Base-by-base conservation (phyloP, 345 rosid genomes). In the Toxicodendron radicans region DNA sequence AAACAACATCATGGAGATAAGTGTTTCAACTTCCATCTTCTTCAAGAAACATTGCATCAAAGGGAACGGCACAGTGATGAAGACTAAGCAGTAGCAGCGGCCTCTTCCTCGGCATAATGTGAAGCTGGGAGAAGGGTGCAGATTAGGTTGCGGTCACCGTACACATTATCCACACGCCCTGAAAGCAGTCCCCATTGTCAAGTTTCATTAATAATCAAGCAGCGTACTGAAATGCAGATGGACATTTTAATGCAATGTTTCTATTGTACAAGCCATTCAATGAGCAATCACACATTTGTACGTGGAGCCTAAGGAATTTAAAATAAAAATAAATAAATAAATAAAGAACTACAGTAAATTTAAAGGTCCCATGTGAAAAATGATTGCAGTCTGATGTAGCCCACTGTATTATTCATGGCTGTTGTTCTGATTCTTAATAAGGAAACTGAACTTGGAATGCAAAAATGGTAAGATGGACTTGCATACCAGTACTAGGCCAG, bases 81-180 rank as follows among this genome's bases (percentile, higher is more conserved):
- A 4, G 74, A 54, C 78, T 83, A 95, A 68, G 90, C 98, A 35
- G 88, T 89, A 23, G 97, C 98, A 53, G 94, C 98, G 23, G 88
- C 97, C 79, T 79, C 83, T 79, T 93, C 98, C 81, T 96, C 99
- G 0, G 67, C 86, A 74, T 58, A 76, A 70, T 83, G 92, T 23
- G 91, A 80, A 4, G 80, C 94, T 18, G 97, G 79, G 12, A 78
- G 97, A 73, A 96, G 98, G 74, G 97, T 96, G 85, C 97, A 92
- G 75, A 89, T 75, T 75, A 96, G 92, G 79, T 96, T 90, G 86
- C 98, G 93, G 81, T 96, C 99, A 38, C 99, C 98, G 58, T 96
- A 93, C 45, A 96, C 98, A 64, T 96, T 96, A 85, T 93, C 97
- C 53, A 93, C 93, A 18, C 99, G 99, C 48, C 99, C 99, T 92